phyloP scores from a whole-genome alignment of 306 rosid species.

The Vigna hirtella region DNA sequence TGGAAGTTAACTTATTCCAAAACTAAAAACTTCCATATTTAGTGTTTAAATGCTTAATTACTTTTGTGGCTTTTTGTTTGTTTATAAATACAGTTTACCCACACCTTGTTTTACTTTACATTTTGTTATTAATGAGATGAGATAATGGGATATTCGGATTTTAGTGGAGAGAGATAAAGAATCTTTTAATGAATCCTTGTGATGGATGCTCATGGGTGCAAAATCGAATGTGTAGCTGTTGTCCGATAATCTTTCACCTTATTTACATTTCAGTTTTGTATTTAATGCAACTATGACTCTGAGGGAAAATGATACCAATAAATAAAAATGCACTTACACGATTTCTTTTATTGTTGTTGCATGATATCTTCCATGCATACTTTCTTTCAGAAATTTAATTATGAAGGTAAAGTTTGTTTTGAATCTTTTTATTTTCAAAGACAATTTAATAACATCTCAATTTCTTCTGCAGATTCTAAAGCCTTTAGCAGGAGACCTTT shows the following conservation, averaged over 20 bases:
- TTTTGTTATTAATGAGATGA: neutral
- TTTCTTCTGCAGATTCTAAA: slow-evolving; percentile 41
- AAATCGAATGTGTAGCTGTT: slow-evolving; percentile 18
- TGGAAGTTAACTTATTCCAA: slow-evolving; percentile 13
- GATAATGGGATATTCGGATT: neutral
- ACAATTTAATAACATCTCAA: neutral
- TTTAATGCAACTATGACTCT: slow-evolving; percentile 1
- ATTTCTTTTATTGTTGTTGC: neutral
- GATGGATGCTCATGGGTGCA: slow-evolving; percentile 10
- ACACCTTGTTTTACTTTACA: slow-evolving; percentile 2
- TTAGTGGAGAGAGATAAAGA: neutral
- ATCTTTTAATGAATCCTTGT: slow-evolving; percentile 18
- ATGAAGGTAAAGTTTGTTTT: neutral
- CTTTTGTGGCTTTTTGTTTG: slow-evolving; percentile 12
- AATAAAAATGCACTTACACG: neutral
- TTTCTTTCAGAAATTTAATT: slow-evolving; percentile 7
- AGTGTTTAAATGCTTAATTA: slow-evolving; percentile 31
- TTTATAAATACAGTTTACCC: slow-evolving; percentile 17
- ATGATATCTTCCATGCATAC: neutral
- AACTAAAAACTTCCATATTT: slow-evolving; percentile 28
- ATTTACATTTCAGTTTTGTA: slow-evolving; percentile 11
- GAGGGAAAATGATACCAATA: neutral
- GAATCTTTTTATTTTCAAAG: slow-evolving; percentile 23
- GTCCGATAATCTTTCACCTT: slow-evolving; percentile 15
- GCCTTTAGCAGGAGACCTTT: slow-evolving; percentile 32